phyloP scores from a whole-genome alignment of 2,329 filamentous ascomycete species.

The Cryphonectria nitschkei region DNA sequence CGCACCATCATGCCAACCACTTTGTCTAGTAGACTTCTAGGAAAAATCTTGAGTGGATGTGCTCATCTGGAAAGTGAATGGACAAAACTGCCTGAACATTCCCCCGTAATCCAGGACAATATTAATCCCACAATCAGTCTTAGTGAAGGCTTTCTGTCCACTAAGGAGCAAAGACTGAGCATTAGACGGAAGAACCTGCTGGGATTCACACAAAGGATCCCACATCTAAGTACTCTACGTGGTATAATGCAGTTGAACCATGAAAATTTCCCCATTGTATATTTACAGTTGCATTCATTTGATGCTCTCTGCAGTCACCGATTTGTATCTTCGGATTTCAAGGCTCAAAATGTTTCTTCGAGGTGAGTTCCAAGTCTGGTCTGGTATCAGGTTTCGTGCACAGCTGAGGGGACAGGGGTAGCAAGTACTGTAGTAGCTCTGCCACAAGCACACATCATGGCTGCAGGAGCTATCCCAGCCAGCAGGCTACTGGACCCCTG shows the following conservation, averaged over 20 bases:
- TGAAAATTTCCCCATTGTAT: too few species aligned
- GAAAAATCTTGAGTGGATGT: too few species aligned
- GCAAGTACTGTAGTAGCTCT: not conserved
- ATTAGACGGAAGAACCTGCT: not conserved
- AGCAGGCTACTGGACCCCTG: not conserved
- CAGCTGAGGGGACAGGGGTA: not conserved
- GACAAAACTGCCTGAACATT: too few species aligned
- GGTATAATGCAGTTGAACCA: not conserved
- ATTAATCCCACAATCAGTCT: not conserved
- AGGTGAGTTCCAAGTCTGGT: slow-evolving; percentile 1
- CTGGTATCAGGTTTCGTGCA: not conserved
- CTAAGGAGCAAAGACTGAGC: not conserved
- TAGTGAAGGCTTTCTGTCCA: not conserved
- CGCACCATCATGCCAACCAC: not conserved
- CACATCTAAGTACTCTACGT: not conserved
- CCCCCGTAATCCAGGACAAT: not conserved
- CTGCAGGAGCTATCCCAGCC: slow-evolving; percentile 7
- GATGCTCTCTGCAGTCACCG: not conserved
- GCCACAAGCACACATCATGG: not conserved
- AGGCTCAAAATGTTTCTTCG: slow-evolving; percentile 2
- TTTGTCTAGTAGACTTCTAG: not conserved
- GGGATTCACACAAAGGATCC: not conserved
- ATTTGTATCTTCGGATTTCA: not conserved
- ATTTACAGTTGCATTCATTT: not conserved
- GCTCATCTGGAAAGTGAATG: too few species aligned